Percentiles rank a stretch among this genome's conserved stretches.
phyloP scores from a whole-genome alignment of 2,329 filamentous ascomycete species.

The Colletotrichum echinochloae region DNA sequence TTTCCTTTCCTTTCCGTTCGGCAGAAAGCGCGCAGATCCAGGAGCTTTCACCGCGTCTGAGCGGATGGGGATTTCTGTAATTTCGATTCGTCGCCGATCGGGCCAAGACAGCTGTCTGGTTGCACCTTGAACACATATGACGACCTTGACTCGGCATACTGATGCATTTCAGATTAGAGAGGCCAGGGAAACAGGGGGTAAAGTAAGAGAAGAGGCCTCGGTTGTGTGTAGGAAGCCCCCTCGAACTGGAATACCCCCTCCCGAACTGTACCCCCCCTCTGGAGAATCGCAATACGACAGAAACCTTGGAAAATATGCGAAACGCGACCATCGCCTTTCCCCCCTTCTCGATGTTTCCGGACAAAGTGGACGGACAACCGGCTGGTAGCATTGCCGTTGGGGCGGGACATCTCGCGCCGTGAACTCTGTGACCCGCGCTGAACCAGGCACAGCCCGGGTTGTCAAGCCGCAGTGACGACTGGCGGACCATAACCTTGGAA shows the following conservation, averaged over 20 bases:
- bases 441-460: constrained; percentile 23
- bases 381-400: not conserved
- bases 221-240: no score
- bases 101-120: constrained; percentile 35
- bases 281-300: not conserved
- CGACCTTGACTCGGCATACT: constrained; percentile 22
- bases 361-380: not conserved
- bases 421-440: constrained; percentile 8
- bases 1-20: no score
- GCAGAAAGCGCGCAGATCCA: constrained; percentile 2
- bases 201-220: no score
- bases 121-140: constrained; percentile 26
- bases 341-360: not conserved
- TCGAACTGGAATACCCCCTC: no score
- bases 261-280: no score
- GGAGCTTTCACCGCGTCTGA: not conserved
- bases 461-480: constrained; percentile 4
- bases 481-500: not conserved
- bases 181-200: no score
- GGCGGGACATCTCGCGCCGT: not conserved
- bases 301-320: not conserved
- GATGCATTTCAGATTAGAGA: not conserved
- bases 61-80: not conserved
- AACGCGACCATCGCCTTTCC: not conserved
- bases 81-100: not conserved